Base-by-base conservation (phyloP, 2,329 filamentous ascomycete species). In the Neofusicoccum ribis region DNA sequence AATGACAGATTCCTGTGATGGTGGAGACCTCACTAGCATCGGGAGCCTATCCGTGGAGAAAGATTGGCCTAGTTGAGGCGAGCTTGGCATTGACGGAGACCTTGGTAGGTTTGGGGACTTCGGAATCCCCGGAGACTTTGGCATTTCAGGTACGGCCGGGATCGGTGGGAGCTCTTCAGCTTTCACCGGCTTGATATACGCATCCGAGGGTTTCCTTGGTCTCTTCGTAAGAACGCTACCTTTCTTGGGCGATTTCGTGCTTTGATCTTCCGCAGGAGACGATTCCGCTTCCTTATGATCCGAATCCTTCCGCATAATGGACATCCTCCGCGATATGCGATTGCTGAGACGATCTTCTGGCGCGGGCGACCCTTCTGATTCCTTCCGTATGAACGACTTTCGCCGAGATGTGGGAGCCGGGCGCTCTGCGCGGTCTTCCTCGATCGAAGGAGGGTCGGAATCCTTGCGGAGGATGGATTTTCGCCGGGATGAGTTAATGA, bases 1-100 rank as follows among this genome's bases (percentile, higher is more conserved):
- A 63, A 79, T 73, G 39, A 59, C 36, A 65, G 75, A 69, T 66
- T 77, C 70, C 74, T 71, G n/a, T n/a, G 76, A 74, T 23, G 74
- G 72, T 6, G 76, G 72, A 14, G 76, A 71, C 31, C 77, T 72
- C 6, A 72, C 65, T 58, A 77, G 72, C 14, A 70, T 72, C 5
- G 80, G 78, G 7, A 83, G 71, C 59, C 77, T 74, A 61, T 83
- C 81, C 2, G 80, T 82, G 8, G 82, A 83, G 69, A 83, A 83
- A 0, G 81, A 83, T 65, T 81, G 81, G 17, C 63, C 63, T 4
- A 64, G 20, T 39, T 56, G 50, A 17, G 61, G 61, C 9, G 61
- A 64, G 47, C 15, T 54, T 31, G 61, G 61, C 61, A 64, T 23
- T 11, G 61, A 60, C 11, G 56, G 56, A 12, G 56, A 64, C 37